A percentile compares a stretch with the other conserved stretches of the same genome.
These are phyloP conservation scores for Agrocybe chaxingu DNA, from an alignment of 768 basidiomycete species.

Conservation along the genomic window DNA sequence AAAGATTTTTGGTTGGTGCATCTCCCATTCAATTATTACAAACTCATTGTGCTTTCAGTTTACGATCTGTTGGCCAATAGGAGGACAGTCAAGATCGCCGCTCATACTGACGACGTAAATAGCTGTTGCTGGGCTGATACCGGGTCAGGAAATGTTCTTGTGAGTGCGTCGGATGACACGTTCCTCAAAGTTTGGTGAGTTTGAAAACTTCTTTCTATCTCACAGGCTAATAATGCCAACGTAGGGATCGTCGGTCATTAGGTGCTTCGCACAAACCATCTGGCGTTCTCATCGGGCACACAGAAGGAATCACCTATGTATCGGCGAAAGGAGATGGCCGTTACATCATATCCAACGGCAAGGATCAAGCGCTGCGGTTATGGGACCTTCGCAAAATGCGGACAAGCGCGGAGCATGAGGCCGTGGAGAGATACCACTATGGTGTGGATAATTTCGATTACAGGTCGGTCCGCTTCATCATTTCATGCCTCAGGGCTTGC, in stretches of 20 bases:
- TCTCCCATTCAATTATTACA: not conserved
- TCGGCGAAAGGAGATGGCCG: conserved; percentile 96
- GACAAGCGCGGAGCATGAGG: conserved; percentile 64
- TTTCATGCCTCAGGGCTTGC: not conserved
- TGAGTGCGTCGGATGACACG: conserved; percentile 93
- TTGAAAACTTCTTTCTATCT: conserved; percentile 40
- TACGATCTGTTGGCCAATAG: conserved; percentile 85
- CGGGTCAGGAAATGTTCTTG: conserved; percentile 87
- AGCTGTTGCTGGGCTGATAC: conserved; percentile 96
- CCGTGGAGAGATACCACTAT: conserved; percentile 44
- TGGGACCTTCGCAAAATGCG: conserved; percentile 97
- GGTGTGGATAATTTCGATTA: conserved; percentile 74
- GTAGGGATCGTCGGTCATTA: conserved; percentile 57
- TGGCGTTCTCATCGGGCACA: conserved; percentile 92
- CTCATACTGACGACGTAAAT: conserved; percentile 90
- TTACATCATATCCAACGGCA: conserved; percentile 93
- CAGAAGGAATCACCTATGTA: conserved; percentile 93
- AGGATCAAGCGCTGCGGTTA: conserved; percentile 87
- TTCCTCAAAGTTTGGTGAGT: conserved; percentile 91
- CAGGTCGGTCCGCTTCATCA: conserved; percentile 45
- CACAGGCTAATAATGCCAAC: conserved; percentile 5
- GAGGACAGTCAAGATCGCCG: conserved; percentile 81
- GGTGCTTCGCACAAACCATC: conserved; percentile 70
- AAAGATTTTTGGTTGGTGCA: conserved; percentile 59
- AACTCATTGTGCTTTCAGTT: conserved; percentile 41